Base-by-base conservation (phyloP, 164 flowering plant genomes). In the Chimonanthus salicifolius region DNA sequence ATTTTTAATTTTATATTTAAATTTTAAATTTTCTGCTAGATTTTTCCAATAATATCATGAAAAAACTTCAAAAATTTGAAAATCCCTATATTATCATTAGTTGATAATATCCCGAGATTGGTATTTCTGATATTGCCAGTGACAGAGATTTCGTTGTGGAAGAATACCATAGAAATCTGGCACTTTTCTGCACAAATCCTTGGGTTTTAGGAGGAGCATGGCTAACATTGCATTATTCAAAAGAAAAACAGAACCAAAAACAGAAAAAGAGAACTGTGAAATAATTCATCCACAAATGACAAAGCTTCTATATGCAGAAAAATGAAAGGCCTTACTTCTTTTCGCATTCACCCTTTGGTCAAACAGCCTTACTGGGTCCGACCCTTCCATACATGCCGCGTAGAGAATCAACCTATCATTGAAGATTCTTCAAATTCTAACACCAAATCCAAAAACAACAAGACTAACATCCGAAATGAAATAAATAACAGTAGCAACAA, bases 301-400 rank as follows among this genome's bases (percentile, higher is more conserved):
- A 20, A 10, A 76, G 67, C 2, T 62, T 63, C 0, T 21, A 67
- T 33, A 13, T 54, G 46, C 13, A 62, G 48, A 15, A 11, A 70
- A 18, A 13, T 50, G 5, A 47, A 67, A 47, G 10, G 9, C 68
- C 76, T 72, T 73, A 89, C 98, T 92, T 87, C 92, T 83, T 77
- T 83, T 84, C 3, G 80, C 84, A 82, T 91, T 92, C 51, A 92
- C 50, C 67, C 98, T 78, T 82, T 85, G 92, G 79, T 94, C 98
- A 67, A 92, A 91, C 2, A 91, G 81, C 60, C 97, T 87, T 82
- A 94, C 83, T 0, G 98, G 97, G 72, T 94, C 97, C 18, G 92
- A 85, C 69, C 98, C 98, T 78, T 94, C 92, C 68, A 94, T 81
- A 77, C 98, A 94, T 0, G 98, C 82, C 0, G 98, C 97, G 73